phyloP scores from a whole-genome alignment of 495 filamentous ascomycete genomes.

The Aspergillus sparsus region DNA sequence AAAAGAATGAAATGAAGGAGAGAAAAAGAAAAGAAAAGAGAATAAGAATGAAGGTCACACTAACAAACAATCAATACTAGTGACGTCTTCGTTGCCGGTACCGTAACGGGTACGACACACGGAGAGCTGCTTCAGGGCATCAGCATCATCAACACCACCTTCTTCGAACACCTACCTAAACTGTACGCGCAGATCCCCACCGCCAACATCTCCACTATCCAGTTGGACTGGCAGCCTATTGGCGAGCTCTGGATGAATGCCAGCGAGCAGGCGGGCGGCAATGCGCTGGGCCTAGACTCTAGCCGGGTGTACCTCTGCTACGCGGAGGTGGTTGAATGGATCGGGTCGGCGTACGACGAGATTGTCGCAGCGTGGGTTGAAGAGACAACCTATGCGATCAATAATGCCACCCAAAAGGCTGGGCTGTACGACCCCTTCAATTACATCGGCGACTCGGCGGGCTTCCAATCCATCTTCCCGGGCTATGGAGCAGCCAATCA shows the following conservation, averaged over 20 bases:
- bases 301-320: conserved; percentile 39
- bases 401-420: conserved; percentile 36
- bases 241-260: conserved; percentile 42
- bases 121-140: conserved; percentile 32
- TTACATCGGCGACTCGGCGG: conserved; percentile 37
- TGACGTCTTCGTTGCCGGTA: conserved; percentile 41
- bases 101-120: conserved; percentile 36
- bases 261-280: conserved; percentile 36
- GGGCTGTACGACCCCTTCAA: conserved; percentile 37
- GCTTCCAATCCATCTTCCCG: conserved; percentile 38
- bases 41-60: background rate
- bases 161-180: conserved; percentile 36
- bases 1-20: background rate
- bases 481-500: conserved; percentile 37
- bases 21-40: background rate
- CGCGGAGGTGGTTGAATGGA: conserved; percentile 44
- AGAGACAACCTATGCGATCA: conserved; percentile 37
- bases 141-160: conserved; percentile 41
- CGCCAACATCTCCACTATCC: conserved; percentile 38
- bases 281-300: conserved; percentile 45
- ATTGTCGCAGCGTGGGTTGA: conserved; percentile 36
- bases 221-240: conserved; percentile 51
- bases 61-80: conserved; percentile 21
- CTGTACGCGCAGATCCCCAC: conserved; percentile 33
- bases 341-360: conserved; percentile 33